Conservation (phyloP, 169 alveolate species). For the Plasmodium coatneyi region DNA sequence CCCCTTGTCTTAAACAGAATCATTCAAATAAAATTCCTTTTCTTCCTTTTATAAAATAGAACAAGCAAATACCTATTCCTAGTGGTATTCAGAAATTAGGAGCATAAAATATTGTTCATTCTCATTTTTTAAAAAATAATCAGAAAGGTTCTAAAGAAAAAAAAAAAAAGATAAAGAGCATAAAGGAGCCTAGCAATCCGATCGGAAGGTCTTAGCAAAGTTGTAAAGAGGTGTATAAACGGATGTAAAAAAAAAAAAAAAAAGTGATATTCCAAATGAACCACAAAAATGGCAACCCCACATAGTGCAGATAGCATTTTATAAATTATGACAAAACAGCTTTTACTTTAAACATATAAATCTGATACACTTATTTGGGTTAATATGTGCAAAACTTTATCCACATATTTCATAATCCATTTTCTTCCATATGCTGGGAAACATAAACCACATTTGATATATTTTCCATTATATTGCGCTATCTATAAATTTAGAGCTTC, state of each 20-base stretch:
- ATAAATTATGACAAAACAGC: neutral
- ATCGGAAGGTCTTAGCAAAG: neutral
- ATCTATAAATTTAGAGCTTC: neutral
- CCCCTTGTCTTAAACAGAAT: neutral
- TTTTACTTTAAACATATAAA: neutral
- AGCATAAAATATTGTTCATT: neutral
- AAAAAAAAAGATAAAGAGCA: neutral
- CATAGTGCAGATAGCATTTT: neutral
- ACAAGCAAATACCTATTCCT: neutral
- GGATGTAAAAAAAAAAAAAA: neutral
- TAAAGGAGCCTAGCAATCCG: neutral
- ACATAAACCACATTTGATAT: neutral
- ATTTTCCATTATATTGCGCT: neutral
- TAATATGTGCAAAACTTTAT: neutral
- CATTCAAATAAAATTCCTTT: neutral
- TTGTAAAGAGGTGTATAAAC: neutral
- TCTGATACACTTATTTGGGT: neutral
- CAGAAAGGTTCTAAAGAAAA: neutral
- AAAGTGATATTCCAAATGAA: neutral
- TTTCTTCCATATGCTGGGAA: neutral
- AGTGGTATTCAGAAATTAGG: no score
- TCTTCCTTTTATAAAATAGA: neutral
- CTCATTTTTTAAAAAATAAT: neutral
- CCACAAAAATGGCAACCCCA: neutral
- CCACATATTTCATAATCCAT: neutral